Conservation (phyloP, 2,329 filamentous ascomycete genomes). For the Alternaria conjuncta region DNA sequence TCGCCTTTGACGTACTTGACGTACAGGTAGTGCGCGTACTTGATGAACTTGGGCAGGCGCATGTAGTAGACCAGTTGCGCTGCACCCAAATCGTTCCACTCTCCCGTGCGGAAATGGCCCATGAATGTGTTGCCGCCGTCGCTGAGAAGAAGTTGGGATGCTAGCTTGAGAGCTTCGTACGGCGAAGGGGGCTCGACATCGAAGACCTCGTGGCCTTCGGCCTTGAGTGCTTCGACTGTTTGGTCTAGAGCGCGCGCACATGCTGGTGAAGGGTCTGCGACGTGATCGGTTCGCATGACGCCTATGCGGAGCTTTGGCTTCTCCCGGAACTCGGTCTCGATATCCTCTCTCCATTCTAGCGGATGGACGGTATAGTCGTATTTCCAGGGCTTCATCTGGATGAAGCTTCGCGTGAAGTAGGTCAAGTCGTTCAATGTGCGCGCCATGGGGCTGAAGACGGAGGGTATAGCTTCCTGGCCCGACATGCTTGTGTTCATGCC, state of each 20-base stretch:
- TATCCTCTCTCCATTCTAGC: slow-evolving; percentile 73
- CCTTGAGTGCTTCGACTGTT: slow-evolving; percentile 70
- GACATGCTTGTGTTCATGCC: slow-evolving; percentile 88
- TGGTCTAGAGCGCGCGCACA: slow-evolving; percentile 77
- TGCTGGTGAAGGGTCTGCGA: slow-evolving; percentile 85
- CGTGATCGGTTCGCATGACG: slow-evolving; percentile 77
- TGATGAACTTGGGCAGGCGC: slow-evolving; percentile 73
- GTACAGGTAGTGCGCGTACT: slow-evolving; percentile 88
- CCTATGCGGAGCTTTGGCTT: slow-evolving; percentile 74
- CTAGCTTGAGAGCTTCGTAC: slow-evolving; percentile 77
- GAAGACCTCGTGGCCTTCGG: slow-evolving; percentile 76
- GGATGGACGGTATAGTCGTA: slow-evolving; percentile 89
- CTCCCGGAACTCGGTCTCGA: slow-evolving; percentile 64
- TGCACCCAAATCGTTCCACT: slow-evolving; percentile 80
- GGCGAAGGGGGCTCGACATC: slow-evolving; percentile 70
- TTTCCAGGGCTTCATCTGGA: slow-evolving; percentile 84
- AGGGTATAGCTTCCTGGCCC: slow-evolving; percentile 87
- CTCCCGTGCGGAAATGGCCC: slow-evolving; percentile 76
- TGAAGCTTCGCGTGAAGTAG: slow-evolving; percentile 81
- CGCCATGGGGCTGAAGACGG: slow-evolving; percentile 92
- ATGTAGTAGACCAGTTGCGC: slow-evolving; percentile 77
- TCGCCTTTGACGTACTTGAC: slow-evolving; percentile 84
- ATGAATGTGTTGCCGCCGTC: slow-evolving; percentile 84
- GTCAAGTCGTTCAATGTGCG: slow-evolving; percentile 80
- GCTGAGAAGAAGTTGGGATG: slow-evolving; percentile 79